Evolutionary conservation across 768 basidiomycete genomes (phyloP).

Genomic region (Trametes coccinea): DNA sequence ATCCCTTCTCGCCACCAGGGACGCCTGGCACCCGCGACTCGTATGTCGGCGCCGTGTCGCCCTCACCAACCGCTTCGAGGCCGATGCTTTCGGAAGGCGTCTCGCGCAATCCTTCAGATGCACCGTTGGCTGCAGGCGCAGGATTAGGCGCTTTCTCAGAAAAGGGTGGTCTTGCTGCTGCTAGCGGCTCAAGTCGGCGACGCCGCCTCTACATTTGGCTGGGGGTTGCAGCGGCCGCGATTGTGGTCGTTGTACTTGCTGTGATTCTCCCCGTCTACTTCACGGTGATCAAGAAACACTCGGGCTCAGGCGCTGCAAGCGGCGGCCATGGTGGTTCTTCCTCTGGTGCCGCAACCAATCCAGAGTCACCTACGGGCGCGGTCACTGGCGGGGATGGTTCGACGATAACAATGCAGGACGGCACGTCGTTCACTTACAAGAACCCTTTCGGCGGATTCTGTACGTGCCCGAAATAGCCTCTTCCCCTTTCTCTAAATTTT

Average conservation of each 20-base stretch:
- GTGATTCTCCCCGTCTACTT: constrained; percentile 30
- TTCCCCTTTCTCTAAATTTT: neutral
- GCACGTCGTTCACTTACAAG: constrained; percentile 69
- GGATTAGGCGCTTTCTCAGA: constrained; percentile 3
- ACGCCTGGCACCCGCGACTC: constrained; percentile 22
- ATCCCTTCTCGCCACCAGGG: constrained; percentile 21
- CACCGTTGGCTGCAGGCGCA: constrained; percentile 7
- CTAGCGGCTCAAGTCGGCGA: neutral
- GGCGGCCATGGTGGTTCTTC: neutral
- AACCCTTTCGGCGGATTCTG: constrained; percentile 77
- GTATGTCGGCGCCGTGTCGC: constrained; percentile 14
- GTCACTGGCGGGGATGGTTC: constrained; percentile 70
- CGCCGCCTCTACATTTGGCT: constrained; percentile 13
- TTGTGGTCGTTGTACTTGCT: constrained; percentile 30
- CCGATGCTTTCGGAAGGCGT: constrained; percentile 17
- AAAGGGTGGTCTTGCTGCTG: neutral
- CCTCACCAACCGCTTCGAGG: constrained; percentile 18
- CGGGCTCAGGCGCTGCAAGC: neutral
- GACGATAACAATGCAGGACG: constrained; percentile 58
- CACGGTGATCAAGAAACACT: constrained; percentile 24
- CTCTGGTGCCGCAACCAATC: constrained; percentile 15
- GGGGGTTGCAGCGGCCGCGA: constrained; percentile 16
- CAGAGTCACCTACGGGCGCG: constrained; percentile 29
- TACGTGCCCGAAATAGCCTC: constrained; percentile 36
- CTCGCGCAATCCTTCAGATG: constrained; percentile 1